Evolutionary conservation across 805 yeast species (phyloP), one percentile per base, ranked within the genome.

Genomic region (Kurtzmaniella cleridarum): DNA sequence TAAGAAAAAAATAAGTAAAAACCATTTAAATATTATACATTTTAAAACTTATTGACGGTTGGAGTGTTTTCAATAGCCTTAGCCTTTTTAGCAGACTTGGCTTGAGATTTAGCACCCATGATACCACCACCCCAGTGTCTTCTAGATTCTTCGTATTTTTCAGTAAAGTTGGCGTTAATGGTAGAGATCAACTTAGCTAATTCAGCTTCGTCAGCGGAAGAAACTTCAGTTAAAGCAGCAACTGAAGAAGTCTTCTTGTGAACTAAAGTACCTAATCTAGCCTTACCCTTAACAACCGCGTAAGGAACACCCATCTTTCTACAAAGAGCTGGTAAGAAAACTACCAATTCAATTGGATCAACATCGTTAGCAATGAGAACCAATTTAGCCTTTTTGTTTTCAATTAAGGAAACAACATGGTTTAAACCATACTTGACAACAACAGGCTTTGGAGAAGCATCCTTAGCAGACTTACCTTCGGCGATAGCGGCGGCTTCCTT

Each of bases 71-170:
- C 66, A 56, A 73, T 54, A 57, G 74, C 72, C 73, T 75, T 80
- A 52, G 79, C 82, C 64, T 70, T 81, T 82, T 85, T 87, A 59
- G 79, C 90, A 50, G 70, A 66, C 78, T 84, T 87, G 64, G 81
- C 93, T 62, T 78, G 79, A 63, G 97, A 88, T 79, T 91, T 93
- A 59, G 84, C 75, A 72, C 98, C 96, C 80, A 93, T 76, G 72
- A 88, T 66, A 80, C 98, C 98, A 80, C 98, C 98, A 80, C 98
- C 98, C 98, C 98, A 91, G 84, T 88, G 95, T 77, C 87, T 89
- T 81, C 95, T 91, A 66, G 78, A 64, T 59, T 93, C 97, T 65
- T 91, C 97, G 84, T 83, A 87, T 75, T 88, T 87, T 67, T 86
- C 95, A 59, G 73, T 69, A 74, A 84, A 91, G 93, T 88, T 89